Base-by-base conservation (phyloP, 805 yeast genomes). In the Pichia paraexigua region DNA sequence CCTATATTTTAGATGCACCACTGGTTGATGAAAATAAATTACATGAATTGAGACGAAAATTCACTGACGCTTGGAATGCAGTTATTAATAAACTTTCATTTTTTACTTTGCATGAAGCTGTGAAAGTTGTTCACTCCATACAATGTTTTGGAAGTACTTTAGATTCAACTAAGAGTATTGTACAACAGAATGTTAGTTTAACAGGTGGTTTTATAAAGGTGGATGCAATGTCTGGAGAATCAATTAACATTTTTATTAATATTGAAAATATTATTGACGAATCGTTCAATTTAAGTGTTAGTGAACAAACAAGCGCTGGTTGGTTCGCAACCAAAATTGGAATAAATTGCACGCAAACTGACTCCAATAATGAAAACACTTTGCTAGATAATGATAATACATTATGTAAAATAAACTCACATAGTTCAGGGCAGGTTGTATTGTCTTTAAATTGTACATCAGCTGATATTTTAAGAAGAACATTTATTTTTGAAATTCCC, bases 21-120 rank as follows among this genome's bases (percentile, higher is more conserved):
- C 51, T 73, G 3, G 63, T 77, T 11, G 71, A 80, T 59, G 60
- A 60, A 17, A 66, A 58, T 7, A 62, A 60, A 44, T 64, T 78
- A 15, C 63, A 66, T 11, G 54, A 53, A 11, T 56, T 74, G 12
- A 70, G 72, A 30, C 63, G 67, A 13, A 46, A 37, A 22, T 71
- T 77, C 46, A 62, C 73, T 39, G 68, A 68, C 17, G 53, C 54
- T 32, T 63, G 63, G 54, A 58, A 62, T 43, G 47, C 47, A 17
- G 54, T 59, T 3, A 53, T 64, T 5, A 57, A 57, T 40, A 55
- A 50, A n/a, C 53, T 63, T 55, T 65, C 66, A 37, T 58, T 74
- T 39, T 78, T 81, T 40, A 67, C 65, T 21, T 64, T 73, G 9
- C 77, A 74, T 37, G 39, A 41, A 17, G 10, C n/a, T 10, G 49